Conservation (phyloP, 768 basidiomycete species). For the Mycena polygramma region DNA sequence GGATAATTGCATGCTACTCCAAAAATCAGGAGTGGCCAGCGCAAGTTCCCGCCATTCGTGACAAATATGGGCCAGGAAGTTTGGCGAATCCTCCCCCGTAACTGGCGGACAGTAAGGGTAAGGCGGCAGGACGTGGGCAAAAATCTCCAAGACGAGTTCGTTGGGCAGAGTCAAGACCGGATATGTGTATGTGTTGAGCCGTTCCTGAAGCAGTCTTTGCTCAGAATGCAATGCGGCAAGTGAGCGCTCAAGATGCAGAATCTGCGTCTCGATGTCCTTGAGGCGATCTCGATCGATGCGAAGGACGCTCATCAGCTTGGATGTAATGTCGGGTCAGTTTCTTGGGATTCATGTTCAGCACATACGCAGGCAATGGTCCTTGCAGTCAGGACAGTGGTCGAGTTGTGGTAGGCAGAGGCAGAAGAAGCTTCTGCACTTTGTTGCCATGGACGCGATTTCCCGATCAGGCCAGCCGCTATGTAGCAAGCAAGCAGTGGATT, state of each 20-base stretch:
- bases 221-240: background rate
- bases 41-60: background rate
- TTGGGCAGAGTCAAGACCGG: slow-evolving; percentile 10
- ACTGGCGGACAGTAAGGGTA: background rate
- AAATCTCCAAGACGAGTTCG: slow-evolving; percentile 7
- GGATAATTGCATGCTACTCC: background rate
- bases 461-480: too few relatives aligned
- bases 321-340: too few relatives aligned
- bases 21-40: background rate
- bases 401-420: too few relatives aligned
- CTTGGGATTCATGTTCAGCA: too few relatives aligned
- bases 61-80: background rate
- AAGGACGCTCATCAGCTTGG: background rate
- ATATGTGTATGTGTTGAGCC: slow-evolving; percentile 9
- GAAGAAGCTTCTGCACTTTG: too few relatives aligned
- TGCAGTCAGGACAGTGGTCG: too few relatives aligned
- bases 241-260: background rate
- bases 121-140: background rate
- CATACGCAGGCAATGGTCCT: too few relatives aligned
- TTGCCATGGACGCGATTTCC: too few relatives aligned
- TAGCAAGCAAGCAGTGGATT: too few relatives aligned
- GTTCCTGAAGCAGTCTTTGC: background rate
- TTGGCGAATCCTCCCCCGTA: background rate
- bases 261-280: background rate
- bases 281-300: background rate